Base-by-base conservation (phyloP, 495 filamentous ascomycete species). In the Tuber brumale region DNA sequence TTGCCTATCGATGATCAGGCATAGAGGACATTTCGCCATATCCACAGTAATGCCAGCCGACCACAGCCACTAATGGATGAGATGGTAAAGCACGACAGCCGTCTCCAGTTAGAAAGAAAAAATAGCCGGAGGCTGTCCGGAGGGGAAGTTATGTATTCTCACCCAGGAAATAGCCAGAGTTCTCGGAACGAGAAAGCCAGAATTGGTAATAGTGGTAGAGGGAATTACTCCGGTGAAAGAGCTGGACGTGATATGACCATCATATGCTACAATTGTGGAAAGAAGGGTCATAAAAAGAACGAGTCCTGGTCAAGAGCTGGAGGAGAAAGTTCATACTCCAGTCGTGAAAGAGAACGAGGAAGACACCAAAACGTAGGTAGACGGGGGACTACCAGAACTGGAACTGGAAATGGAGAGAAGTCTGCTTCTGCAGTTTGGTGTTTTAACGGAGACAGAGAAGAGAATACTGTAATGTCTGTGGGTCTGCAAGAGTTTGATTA, bases 101-200 rank as follows among this genome's bases (percentile, higher is more conserved):
- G 8, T 8, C 19, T n/a, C 6, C 8, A n/a, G 23, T 51, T 5
- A 6, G 48, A 51, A 9, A 51, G 48, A 5, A 51, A 51, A 2
- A 51, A n/a, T 5, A 5, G 16, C 3, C 1, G 0, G 3, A 5
- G 19, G 6, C 21, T 7, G 9, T 51, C 23, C 0, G 48, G 21
- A 8, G 21, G 6, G 0, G 48, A 51, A 10, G 48, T 51, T 0
- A n/a, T 51, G 48, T 51, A 51, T n/a, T 23, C 21, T 0, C 21
- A n/a, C 0, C 0, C 23, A 1, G 7, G 21, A 2, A 9, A 10
- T n/a, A 0, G 0, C 2, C 1, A 0, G 0, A 0, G 7, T 10
- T 21, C 16, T 0, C 48, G 14, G 6, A 1, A 2, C 7, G 1
- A 8, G 0, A n/a, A 21, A 8, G 0, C 5, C 1, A 9, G 6